These are phyloP conservation scores for Solanum boliviense DNA, from an alignment of 257 asterid genomes.

Conservation along the genomic window DNA sequence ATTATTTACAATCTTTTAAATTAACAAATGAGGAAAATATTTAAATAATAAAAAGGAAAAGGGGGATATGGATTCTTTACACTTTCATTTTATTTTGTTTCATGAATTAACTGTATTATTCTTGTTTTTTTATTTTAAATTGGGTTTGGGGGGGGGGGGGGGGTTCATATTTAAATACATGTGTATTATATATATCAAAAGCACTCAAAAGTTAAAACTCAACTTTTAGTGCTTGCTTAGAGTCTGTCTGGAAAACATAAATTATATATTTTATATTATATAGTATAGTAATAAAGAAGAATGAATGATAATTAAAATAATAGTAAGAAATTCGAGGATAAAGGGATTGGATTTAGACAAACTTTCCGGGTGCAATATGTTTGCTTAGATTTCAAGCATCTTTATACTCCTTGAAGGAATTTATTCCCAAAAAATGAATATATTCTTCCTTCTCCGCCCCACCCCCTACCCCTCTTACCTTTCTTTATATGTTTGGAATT, in stretches of 20 bases:
- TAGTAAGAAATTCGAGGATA: not conserved
- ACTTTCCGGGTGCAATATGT: slow-evolving; percentile 3
- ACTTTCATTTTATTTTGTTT: not conserved
- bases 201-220: not conserved
- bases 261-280: not conserved
- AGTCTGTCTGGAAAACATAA: not conserved
- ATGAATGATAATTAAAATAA: not conserved
- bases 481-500: not conserved
- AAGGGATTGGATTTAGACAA: not conserved
- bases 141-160: not conserved
- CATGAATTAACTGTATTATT: not conserved
- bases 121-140: not conserved
- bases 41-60: not conserved
- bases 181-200: not conserved
- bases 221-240: not conserved
- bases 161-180: not conserved
- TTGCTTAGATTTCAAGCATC: slow-evolving; percentile 13
- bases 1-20: not conserved
- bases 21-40: not conserved
- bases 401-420: slow-evolving; percentile 3
- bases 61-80: not conserved
- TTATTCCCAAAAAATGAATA: slow-evolving; percentile 1
- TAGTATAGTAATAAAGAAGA: not conserved
- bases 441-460: not conserved
- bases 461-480: not conserved